A percentile compares a stretch with the other conserved stretches of the same genome.
phyloP scores from a whole-genome alignment of 257 asterid genomes.

The Jacaranda copaia region DNA sequence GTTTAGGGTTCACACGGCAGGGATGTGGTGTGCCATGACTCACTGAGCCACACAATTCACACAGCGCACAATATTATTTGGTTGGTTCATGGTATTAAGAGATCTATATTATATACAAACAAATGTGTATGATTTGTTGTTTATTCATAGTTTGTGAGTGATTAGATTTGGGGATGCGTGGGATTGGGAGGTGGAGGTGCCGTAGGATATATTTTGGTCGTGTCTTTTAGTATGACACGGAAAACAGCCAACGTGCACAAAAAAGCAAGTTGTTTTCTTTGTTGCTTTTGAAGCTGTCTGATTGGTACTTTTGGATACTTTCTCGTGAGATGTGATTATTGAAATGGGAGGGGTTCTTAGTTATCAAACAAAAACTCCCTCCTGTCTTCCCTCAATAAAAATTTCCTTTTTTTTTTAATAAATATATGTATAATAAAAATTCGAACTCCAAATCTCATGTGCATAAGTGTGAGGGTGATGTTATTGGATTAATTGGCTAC shows the following conservation, averaged over 20 bases:
- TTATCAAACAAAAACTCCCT: not conserved
- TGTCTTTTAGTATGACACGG: conserved; percentile 42
- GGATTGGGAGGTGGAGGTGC: not conserved
- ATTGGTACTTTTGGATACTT: conserved; percentile 38
- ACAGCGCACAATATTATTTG: conserved; percentile 21
- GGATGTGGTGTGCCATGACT: conserved; percentile 61
- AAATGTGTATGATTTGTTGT: not conserved
- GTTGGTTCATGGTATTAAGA: not conserved
- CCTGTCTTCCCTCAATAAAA: not conserved
- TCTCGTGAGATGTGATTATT: conserved; percentile 60
- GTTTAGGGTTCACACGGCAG: conserved; percentile 64
- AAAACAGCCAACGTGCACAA: conserved; percentile 45
- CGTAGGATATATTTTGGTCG: conserved; percentile 20
- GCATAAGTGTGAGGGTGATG: too few relatives aligned
- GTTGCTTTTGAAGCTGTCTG: conserved; percentile 46
- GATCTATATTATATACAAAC: not conserved
- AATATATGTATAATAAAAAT: too few relatives aligned
- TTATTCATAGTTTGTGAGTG: not conserved
- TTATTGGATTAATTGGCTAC: too few relatives aligned
- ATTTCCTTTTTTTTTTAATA: not conserved
- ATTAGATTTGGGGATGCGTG: not conserved
- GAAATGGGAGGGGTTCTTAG: conserved; percentile 26
- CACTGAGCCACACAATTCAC: conserved; percentile 32
- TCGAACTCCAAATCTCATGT: too few relatives aligned
- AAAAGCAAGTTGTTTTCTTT: conserved; percentile 40